phyloP scores from a whole-genome alignment of 2,329 filamentous ascomycete genomes.

The Coniochaeta prunicola region DNA sequence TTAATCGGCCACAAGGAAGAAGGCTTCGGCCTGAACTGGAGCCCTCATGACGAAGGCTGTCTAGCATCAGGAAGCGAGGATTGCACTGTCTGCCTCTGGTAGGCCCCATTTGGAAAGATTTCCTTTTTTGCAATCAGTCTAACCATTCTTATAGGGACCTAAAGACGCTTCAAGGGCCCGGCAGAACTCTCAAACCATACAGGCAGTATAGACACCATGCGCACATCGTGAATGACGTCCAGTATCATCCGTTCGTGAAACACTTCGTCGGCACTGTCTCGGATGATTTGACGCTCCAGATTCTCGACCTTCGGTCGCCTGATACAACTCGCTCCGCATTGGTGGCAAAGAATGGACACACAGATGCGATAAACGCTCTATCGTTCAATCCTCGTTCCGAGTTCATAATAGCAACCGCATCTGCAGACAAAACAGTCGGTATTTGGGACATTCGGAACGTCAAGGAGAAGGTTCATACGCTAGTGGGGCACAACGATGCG shows the following conservation, averaged over 20 bases:
- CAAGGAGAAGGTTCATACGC: conserved; percentile 79
- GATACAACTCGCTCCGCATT: conserved; percentile 61
- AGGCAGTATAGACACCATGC: conserved; percentile 81
- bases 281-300: conserved; percentile 87
- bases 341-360: conserved; percentile 66
- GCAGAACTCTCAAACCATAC: conserved; percentile 62
- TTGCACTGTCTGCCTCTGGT: conserved; percentile 86
- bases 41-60: conserved; percentile 70
- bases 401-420: conserved; percentile 83
- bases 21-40: conserved; percentile 92
- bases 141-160: conserved; percentile 56
- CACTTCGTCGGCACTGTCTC: conserved; percentile 88
- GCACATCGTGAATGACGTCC: conserved; percentile 92
- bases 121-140: background rate
- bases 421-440: conserved; percentile 89
- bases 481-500: conserved; percentile 81
- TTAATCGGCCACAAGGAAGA: conserved; percentile 80
- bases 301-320: conserved; percentile 74
- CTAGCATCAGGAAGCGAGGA: conserved; percentile 91
- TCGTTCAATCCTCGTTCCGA: conserved; percentile 93
- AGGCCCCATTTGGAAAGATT: conserved; percentile 19
- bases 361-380: conserved; percentile 91
- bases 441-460: conserved; percentile 93
- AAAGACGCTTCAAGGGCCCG: conserved; percentile 63
- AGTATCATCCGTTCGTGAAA: conserved; percentile 83